Evolutionary conservation across 1,139 yeast species (phyloP).

Genomic region (Entelexis paramagnoliae): DNA sequence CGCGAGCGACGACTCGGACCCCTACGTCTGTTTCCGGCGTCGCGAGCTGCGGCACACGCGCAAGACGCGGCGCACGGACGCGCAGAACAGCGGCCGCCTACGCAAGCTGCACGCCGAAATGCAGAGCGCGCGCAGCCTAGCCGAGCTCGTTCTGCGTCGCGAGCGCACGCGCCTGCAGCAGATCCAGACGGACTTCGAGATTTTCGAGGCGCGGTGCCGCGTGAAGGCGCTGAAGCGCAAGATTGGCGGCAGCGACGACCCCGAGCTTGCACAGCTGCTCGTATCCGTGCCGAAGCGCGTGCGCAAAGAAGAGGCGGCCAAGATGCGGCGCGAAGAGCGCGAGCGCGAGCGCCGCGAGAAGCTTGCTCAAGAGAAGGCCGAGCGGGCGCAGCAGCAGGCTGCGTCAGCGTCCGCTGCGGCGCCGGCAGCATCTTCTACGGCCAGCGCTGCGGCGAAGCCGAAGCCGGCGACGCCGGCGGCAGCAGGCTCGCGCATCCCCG

Average conservation of each 20-base stretch:
- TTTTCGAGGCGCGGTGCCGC: constrained; percentile 60
- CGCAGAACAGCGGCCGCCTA: constrained; percentile 76
- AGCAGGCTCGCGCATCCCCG: constrained; percentile 88
- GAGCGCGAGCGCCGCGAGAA: constrained; percentile 19
- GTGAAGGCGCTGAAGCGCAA: constrained; percentile 66
- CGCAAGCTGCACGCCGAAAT: constrained; percentile 66
- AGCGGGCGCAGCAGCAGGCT: constrained; percentile 18
- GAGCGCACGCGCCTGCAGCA: constrained; percentile 54
- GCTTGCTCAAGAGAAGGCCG: constrained; percentile 20
- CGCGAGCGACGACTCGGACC: constrained; percentile 82
- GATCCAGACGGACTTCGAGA: constrained; percentile 48
- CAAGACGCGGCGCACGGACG: constrained; percentile 90
- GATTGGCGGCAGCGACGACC: constrained; percentile 49
- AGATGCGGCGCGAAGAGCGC: constrained; percentile 16
- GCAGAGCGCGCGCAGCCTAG: constrained; percentile 62
- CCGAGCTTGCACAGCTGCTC: constrained; percentile 74
- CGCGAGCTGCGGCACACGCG: constrained; percentile 94
- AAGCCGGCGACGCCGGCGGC: constrained; percentile 50
- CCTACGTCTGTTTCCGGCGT: constrained; percentile 90
- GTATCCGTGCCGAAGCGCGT: constrained; percentile 58
- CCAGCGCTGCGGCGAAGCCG: constrained; percentile 20
- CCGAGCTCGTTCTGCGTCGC: constrained; percentile 62
- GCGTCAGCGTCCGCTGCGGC: constrained; percentile 6
- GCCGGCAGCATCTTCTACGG: constrained; percentile 17
- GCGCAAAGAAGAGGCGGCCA: constrained; percentile 38